Conservation (phyloP, 2,329 filamentous ascomycete species). For the Penicillium italicum region DNA sequence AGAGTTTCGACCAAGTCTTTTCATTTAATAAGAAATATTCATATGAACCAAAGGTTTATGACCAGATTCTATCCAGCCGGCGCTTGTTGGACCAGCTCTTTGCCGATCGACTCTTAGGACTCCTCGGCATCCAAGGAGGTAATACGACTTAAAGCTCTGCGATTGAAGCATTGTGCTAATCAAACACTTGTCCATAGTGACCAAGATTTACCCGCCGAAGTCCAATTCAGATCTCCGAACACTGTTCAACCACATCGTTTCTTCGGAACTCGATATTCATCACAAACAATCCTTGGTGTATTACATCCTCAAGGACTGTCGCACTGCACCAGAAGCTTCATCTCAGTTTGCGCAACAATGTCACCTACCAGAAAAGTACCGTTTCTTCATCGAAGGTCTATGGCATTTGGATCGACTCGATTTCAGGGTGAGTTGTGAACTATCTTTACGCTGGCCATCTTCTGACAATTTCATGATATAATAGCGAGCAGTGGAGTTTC, state of each 20-base stretch:
- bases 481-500: constrained; percentile 66
- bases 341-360: constrained; percentile 60
- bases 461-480: not conserved
- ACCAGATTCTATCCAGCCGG: constrained; percentile 64
- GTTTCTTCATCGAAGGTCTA: constrained; percentile 74
- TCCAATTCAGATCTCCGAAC: constrained; percentile 63
- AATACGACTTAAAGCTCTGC: constrained; percentile 26
- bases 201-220: constrained; percentile 70
- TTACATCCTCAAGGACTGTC: constrained; percentile 76
- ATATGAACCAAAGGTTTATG: constrained; percentile 59
- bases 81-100: constrained; percentile 68
- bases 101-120: constrained; percentile 71
- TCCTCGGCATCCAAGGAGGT: constrained; percentile 69
- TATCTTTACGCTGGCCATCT: not conserved
- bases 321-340: constrained; percentile 50
- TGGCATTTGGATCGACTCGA: constrained; percentile 74
- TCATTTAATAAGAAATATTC: constrained; percentile 56
- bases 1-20: constrained; percentile 67
- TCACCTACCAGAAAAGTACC: constrained; percentile 70
- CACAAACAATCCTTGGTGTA: constrained; percentile 80
- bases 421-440: constrained; percentile 52
- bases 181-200: constrained; percentile 36
- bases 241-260: constrained; percentile 67
- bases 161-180: constrained; percentile 11
- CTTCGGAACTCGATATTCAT: constrained; percentile 62